Evolutionary conservation across 1,284 basidiomycete genomes (phyloP).

Genomic region (Sanghuangporus sanghuang): DNA sequence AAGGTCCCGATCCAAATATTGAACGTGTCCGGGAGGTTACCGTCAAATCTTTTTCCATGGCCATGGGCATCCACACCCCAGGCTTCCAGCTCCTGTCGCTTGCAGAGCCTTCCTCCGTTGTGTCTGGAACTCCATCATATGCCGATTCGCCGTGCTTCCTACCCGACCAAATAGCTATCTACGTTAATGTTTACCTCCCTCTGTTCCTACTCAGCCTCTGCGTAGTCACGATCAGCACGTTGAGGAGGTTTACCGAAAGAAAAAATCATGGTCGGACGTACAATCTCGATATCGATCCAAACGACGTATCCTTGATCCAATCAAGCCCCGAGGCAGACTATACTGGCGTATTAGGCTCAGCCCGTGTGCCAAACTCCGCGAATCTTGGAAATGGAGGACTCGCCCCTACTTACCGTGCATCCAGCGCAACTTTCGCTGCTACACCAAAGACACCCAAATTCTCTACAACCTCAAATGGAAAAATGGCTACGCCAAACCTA

Average conservation of each 20-base stretch:
- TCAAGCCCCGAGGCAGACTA: not conserved
- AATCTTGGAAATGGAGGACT: not conserved
- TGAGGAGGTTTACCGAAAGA: not conserved
- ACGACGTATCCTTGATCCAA: not conserved
- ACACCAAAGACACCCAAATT: conserved; percentile 2
- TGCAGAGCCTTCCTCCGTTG: conserved; percentile 34
- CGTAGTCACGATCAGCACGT: conserved; percentile 27
- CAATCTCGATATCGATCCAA: conserved; percentile 3
- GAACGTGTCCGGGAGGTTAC: conserved; percentile 61
- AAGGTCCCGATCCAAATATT: conserved; percentile 20
- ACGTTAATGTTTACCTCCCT: conserved; percentile 53
- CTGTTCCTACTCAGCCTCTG: conserved; percentile 38
- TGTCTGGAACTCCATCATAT: conserved; percentile 18
- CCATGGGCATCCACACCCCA: conserved; percentile 68
- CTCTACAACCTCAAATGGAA: not conserved
- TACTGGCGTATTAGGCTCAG: not conserved
- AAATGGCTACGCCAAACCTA: not conserved
- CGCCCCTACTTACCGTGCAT: not conserved
- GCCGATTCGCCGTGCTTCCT: conserved; percentile 60
- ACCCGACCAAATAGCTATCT: conserved; percentile 63
- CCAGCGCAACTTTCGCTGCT: not conserved
- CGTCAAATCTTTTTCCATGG: conserved; percentile 80
- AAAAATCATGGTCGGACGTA: not conserved
- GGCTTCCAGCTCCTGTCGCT: conserved; percentile 86
- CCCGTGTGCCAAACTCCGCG: conserved; percentile 1